Conservation (phyloP, 208 protist genomes). For the Endotrypanum monterogeii region DNA sequence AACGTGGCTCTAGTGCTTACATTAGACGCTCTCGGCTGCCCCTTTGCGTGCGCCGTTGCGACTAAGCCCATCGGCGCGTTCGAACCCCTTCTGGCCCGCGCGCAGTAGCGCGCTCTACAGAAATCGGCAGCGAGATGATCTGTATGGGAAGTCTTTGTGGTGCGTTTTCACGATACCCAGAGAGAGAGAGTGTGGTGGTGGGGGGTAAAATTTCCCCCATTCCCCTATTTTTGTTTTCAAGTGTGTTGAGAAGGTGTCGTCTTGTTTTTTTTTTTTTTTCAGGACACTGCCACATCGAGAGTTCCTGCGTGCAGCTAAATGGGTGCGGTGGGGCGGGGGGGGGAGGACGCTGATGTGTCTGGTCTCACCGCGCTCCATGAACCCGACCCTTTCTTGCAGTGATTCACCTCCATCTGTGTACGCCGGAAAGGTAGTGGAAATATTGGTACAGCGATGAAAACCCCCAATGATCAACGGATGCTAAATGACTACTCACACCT, state of each 20-base stretch:
- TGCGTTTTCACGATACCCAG: too few relatives aligned
- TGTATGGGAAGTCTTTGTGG: not conserved
- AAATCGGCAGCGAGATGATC: not conserved
- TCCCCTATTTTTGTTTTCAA: too few relatives aligned
- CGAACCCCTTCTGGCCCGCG: conserved; percentile 74
- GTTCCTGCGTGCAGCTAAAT: not conserved
- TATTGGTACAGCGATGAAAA: too few relatives aligned
- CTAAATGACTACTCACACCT: too few relatives aligned
- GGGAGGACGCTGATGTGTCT: too few relatives aligned
- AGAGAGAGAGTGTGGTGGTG: too few relatives aligned
- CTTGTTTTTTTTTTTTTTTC: not conserved
- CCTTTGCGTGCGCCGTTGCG: conserved; percentile 71
- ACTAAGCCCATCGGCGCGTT: conserved; percentile 63
- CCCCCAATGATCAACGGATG: not conserved
- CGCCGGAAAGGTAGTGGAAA: not conserved
- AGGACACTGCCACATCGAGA: not conserved
- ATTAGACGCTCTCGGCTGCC: conserved; percentile 72
- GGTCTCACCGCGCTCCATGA: too few relatives aligned
- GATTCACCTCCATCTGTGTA: not conserved
- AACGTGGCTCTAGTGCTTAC: conserved; percentile 77
- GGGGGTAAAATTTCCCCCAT: too few relatives aligned
- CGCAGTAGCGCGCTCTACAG: conserved; percentile 34
- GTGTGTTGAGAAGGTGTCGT: not conserved
- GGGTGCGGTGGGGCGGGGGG: not conserved
- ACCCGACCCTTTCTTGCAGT: not conserved